Evolutionary conservation across 148 eudicot species (phyloP), one percentile per base, ranked within the genome.

Genomic region (Rhododendron molle): DNA sequence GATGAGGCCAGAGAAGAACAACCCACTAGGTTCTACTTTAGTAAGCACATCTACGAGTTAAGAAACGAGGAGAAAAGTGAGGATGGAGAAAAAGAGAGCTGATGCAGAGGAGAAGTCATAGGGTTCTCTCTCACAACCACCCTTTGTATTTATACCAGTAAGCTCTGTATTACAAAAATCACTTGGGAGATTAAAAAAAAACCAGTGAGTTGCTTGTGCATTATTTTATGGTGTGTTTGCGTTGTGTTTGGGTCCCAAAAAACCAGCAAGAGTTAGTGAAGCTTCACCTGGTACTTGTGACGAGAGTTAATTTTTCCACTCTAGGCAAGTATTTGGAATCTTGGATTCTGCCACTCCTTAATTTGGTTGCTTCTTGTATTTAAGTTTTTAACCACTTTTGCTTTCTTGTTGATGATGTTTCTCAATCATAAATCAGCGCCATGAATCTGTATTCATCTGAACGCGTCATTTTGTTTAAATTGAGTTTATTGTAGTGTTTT

Each of bases 401-500:
- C 32, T n/a, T n/a, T 46, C 18, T 26, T 2, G 13, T 3, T 52
- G 83, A 49, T 18, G 15, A 16, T 54, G 83, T 81, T 54, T 81
- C 69, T 16, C 21, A 56, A 81, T 34, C 46, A 21, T 54, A 56
- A 28, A 80, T 34, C 4, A 13, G 23, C 16, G 1, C 50, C 28
- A 1, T 47, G 16, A 69, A 69, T 69, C 44, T 32, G 18, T 23
- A 21, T 23, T 52, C 67, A 52, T 80, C 44, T 7, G 38, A 28
- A 14, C 2, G 15, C 49, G 16, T 43, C 4, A 76, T 5, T 62
- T 83, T 30, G 23, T 83, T 28, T 0, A 7, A 46, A 20, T 83
- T 36, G 65, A 60, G 72, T 82, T 82, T 83, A 83, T 44, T 3
- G 10, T 69, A 30, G 28, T 47, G 30, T 50, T 82, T 82, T 74